Conservation (phyloP, 2,329 filamentous ascomycete species). For the Fusarium miscanthi region DNA sequence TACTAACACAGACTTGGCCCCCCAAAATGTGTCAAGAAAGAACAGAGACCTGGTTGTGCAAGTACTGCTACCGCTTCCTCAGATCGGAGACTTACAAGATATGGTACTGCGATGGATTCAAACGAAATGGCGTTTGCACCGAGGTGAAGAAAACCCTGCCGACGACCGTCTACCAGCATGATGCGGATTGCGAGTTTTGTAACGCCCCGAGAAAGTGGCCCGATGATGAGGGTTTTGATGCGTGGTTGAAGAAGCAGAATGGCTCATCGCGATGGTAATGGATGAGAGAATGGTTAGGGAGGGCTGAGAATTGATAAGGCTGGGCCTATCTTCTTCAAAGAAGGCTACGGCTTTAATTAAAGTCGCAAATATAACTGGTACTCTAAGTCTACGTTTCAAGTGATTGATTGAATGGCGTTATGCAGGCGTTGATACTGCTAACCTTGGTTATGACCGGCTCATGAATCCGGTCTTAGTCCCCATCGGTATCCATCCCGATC, state of each 20-base stretch:
- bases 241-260: not conserved
- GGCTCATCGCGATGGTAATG: not conserved
- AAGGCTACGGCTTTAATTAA: not conserved
- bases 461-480: not conserved
- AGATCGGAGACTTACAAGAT: not conserved
- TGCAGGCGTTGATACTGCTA: not conserved
- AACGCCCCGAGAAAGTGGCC: not conserved
- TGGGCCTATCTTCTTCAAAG: not conserved
- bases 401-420: not conserved
- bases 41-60: not conserved
- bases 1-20: not conserved
- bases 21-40: not conserved
- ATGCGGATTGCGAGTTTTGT: not conserved
- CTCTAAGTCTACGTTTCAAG: no score
- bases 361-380: not conserved
- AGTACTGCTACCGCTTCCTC: not conserved
- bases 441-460: not conserved
- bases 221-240: not conserved
- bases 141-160: not conserved
- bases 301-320: not conserved
- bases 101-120: not conserved
- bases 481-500: slow-evolving; percentile 17
- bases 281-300: no score
- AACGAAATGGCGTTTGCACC: not conserved
- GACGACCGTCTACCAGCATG: not conserved